A percentile compares a stretch with the other conserved stretches of the same genome.
Conservation (phyloP, 257 asterid species). For the Mitragyna speciosa region DNA sequence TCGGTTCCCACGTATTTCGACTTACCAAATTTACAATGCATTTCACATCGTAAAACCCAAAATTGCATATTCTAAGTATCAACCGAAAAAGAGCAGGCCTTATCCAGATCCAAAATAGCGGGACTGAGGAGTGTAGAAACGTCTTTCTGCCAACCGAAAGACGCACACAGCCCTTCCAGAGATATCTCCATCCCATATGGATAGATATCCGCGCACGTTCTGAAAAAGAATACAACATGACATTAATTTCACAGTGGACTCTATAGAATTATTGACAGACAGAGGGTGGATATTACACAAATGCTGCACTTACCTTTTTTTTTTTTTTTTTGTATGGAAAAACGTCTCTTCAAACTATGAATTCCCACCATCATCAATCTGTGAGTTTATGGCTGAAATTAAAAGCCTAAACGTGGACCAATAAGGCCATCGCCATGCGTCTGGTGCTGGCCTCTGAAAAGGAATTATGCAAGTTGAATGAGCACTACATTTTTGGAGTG, state of each 20-base stretch:
- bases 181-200: background rate
- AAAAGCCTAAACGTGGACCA: background rate
- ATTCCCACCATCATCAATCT: background rate
- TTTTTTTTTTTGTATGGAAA: background rate
- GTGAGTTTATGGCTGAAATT: background rate
- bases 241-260: background rate
- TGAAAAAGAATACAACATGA: background rate
- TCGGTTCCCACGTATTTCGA: too few relatives aligned
- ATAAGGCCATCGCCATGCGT: too few relatives aligned
- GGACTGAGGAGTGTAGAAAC: background rate
- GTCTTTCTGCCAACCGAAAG: background rate
- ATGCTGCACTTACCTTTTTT: background rate
- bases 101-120: constrained; percentile 4
- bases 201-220: constrained; percentile 3
- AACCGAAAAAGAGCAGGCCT: background rate
- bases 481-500: background rate
- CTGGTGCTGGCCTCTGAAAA: background rate
- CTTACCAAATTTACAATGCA: background rate
- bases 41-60: background rate
- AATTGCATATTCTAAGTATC: background rate
- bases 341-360: too few relatives aligned
- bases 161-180: too few relatives aligned
- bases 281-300: background rate
- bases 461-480: background rate
- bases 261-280: background rate